Percentiles rank a stretch among this genome's conserved stretches.
Conservation (phyloP, 805 yeast species). For the Pichia kluyveri region DNA sequence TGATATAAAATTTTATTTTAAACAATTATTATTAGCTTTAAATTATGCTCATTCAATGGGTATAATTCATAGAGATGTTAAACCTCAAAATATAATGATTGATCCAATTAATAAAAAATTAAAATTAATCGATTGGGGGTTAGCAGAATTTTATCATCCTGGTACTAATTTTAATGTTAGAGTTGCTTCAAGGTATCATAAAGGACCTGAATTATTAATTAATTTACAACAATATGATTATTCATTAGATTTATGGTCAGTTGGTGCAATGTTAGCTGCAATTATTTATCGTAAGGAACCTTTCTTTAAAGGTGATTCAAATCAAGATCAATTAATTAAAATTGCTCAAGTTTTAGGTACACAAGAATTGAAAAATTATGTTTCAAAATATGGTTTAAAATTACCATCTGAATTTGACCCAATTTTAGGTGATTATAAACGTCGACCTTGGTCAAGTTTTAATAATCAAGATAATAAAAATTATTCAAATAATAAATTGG, state of each 20-base stretch:
- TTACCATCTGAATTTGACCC: constrained; percentile 76
- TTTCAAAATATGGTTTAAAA: constrained; percentile 57
- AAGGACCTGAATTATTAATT: constrained; percentile 85
- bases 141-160: constrained; percentile 87
- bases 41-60: constrained; percentile 92
- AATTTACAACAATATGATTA: constrained; percentile 81
- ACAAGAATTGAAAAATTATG: constrained; percentile 57
- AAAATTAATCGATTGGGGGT: constrained; percentile 88
- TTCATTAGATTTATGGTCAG: constrained; percentile 84
- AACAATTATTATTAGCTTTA: constrained; percentile 70
- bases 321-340: constrained; percentile 85
- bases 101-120: constrained; percentile 58
- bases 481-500: constrained; percentile 33
- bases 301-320: constrained; percentile 84
- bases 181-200: constrained; percentile 85
- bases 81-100: constrained; percentile 91
- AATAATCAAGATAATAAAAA: constrained; percentile 44
- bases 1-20: constrained; percentile 79
- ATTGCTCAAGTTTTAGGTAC: constrained; percentile 86
- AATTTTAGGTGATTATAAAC: constrained; percentile 52
- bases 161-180: constrained; percentile 86
- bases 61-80: constrained; percentile 89
- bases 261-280: constrained; percentile 86
- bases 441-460: constrained; percentile 61
- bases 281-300: constrained; percentile 87